These are phyloP conservation scores for Leishmania tropica DNA, from an alignment of 208 protist species.

Conservation along the genomic window DNA sequence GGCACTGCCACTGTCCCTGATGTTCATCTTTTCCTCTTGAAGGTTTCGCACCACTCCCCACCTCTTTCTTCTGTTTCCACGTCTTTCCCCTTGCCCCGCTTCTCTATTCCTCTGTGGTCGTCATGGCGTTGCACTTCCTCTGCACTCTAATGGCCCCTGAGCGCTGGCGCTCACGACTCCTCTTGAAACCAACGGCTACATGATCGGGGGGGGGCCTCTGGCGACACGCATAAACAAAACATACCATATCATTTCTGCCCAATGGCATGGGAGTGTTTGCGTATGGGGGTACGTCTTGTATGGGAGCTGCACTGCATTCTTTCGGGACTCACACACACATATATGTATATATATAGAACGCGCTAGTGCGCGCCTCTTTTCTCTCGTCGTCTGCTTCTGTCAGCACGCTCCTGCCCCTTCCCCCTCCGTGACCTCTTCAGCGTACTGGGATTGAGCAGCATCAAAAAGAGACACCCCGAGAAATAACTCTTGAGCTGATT, in stretches of 20 bases:
- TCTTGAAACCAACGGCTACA: background rate
- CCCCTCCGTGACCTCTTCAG: background rate
- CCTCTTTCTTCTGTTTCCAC: conserved; percentile 10
- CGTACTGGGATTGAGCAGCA: background rate
- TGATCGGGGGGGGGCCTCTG: background rate
- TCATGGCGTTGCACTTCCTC: background rate
- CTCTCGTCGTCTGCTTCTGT: background rate
- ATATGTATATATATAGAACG: background rate
- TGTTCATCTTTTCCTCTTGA: background rate
- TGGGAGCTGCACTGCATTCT: background rate
- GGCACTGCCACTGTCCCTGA: background rate
- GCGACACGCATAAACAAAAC: background rate
- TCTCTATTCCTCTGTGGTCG: conserved; percentile 8
- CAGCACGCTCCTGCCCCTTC: background rate
- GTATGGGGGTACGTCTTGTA: too few relatives aligned
- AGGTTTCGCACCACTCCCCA: background rate
- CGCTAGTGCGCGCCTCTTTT: background rate
- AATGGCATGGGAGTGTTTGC: background rate
- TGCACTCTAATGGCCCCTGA: background rate
- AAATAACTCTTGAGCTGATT: background rate
- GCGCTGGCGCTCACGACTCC: background rate
- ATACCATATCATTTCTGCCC: background rate
- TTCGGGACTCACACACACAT: background rate
- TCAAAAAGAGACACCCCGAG: background rate
- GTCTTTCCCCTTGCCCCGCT: background rate